Evolutionary conservation across 345 rosid genomes (phyloP), one percentile per base, ranked within the genome.

Genomic region (Eucalyptus fibrosa): DNA sequence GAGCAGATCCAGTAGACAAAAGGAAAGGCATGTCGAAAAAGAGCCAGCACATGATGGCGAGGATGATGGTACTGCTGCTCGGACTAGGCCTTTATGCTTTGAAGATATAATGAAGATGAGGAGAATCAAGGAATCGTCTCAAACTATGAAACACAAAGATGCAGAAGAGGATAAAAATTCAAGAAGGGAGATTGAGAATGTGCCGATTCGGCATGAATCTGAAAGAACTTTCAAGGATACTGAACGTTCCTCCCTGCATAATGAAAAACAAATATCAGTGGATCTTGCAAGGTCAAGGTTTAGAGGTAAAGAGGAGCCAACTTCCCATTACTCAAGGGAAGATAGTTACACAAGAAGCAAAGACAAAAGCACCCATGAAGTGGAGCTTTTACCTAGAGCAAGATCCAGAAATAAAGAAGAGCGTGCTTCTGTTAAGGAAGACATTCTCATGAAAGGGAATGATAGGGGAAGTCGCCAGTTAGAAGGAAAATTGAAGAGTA

Each of bases 51-150:
- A 50, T 26, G 92, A 87, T 45, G 62, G 90, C 86, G 62, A 56
- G 65, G 62, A 91, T 88, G 95, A 93, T 87, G 96, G 96, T 88
- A 94, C 97, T 89, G 94, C 98, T 91, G 99, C 99, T 87, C 95
- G 99, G 50, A 96, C 98, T 50, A 96, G 99, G 92, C 98, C 99
- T 80, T 92, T 93, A 91, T 94, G 96, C 89, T 93, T 92, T 87
- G 97, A 96, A 87, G 99, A 96, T 93, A 96, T 98, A 90, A 94
- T 96, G 97, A 88, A 87, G 30, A 95, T 91, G 88, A 96, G 99
- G 93, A 94, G 93, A 91, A 92, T 80, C 91, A 96, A 91, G 93
- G 94, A 89, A 65, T 87, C 93, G 47, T 89, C 91, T 92, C 95
- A 92, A 86, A 89, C 47, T 92, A 92, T 91, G 60, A 89, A 93